These are phyloP conservation scores for Paramecium pentaurelia DNA, from an alignment of 73 alveolate species.

Conservation along the genomic window DNA sequence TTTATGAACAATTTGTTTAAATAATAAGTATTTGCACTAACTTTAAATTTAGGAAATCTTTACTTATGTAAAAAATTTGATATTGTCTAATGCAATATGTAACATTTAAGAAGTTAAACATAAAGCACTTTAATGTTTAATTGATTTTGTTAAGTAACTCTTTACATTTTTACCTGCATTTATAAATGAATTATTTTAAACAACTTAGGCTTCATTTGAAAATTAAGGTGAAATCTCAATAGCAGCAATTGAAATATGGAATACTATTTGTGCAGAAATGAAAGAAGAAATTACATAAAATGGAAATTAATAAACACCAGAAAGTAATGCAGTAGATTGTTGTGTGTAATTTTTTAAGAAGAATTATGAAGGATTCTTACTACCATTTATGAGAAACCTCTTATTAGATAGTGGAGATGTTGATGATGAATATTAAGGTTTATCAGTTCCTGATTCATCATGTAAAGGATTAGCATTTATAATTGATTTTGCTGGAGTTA, in stretches of 20 bases:
- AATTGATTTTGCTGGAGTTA: background rate
- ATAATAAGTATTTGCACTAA: background rate
- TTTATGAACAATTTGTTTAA: slow-evolving; percentile 3
- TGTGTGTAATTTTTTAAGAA: background rate
- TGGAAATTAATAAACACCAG: background rate
- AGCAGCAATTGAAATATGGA: slow-evolving; percentile 34
- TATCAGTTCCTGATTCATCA: background rate
- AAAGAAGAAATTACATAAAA: background rate
- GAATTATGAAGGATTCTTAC: background rate
- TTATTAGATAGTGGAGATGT: background rate
- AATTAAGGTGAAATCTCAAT: background rate
- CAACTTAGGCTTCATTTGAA: background rate
- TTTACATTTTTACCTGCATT: background rate
- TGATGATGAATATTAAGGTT: slow-evolving; percentile 1
- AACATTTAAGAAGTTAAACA: background rate
- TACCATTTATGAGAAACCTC: slow-evolving; percentile 17
- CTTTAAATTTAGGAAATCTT: background rate
- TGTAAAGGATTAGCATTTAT: background rate
- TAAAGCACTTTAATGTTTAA: background rate
- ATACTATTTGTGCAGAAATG: slow-evolving; percentile 21
- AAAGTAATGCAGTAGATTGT: background rate
- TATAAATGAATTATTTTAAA: background rate
- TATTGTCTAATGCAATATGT: background rate
- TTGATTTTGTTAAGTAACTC: background rate
- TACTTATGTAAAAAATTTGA: background rate